Evolutionary conservation across 495 filamentous ascomycete species (phyloP).

Genomic region (Tetracladium setigerum): DNA sequence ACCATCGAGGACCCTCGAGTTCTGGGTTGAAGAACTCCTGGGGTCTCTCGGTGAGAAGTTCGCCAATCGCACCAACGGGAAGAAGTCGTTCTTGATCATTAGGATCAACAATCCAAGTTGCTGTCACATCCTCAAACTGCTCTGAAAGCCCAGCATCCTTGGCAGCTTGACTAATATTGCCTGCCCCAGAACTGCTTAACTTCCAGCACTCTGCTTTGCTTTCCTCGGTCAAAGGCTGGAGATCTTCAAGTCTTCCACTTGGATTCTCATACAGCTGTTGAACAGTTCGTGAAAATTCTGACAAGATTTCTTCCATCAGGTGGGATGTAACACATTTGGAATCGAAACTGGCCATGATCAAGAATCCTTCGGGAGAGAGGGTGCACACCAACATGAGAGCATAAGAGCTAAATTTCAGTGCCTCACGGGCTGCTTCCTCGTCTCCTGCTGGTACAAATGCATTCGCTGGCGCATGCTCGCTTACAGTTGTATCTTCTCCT

Average conservation of each 20-base stretch:
- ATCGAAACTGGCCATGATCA: slow-evolving; percentile 57
- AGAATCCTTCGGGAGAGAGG: slow-evolving; percentile 45
- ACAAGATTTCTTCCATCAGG: slow-evolving; percentile 37
- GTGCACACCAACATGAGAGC: slow-evolving; percentile 57
- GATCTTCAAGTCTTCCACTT: no score
- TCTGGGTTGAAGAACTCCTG: background rate
- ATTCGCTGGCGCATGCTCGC: slow-evolving; percentile 7
- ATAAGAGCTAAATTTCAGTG: slow-evolving; percentile 61
- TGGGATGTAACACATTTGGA: slow-evolving; percentile 30
- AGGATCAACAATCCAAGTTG: slow-evolving; percentile 5
- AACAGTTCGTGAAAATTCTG: background rate
- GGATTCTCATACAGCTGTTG: no score
- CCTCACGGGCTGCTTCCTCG: slow-evolving; percentile 52
- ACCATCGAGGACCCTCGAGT: no score
- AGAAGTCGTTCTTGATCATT: slow-evolving; percentile 4
- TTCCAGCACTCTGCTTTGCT: no score
- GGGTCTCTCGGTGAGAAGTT: slow-evolving; percentile 11
- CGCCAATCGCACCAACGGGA: slow-evolving; percentile 9
- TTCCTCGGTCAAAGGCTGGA: no score
- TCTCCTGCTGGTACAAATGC: slow-evolving; percentile 17
- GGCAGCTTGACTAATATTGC: no score
- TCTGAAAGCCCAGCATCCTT: no score
- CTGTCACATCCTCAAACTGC: no score
- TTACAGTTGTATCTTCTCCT: slow-evolving; percentile 27
- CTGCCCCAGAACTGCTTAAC: no score